Evolutionary conservation across 495 filamentous ascomycete genomes (phyloP), one percentile per base, ranked within the genome.

Genomic region (Copromyces sp.): DNA sequence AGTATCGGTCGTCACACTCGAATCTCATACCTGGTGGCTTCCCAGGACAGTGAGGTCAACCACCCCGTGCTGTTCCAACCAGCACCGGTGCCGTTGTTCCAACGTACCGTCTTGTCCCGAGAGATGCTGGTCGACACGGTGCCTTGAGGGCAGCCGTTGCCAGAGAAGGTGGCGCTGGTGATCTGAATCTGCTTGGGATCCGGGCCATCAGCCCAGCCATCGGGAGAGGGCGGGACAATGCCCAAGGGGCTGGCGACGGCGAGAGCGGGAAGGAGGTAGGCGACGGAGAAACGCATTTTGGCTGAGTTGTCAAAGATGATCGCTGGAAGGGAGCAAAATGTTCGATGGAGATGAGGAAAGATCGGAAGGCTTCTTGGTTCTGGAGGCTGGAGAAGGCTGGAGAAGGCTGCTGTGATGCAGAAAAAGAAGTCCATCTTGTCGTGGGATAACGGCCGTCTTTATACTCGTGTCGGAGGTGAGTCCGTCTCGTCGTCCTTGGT

Each of bases 141-240:
- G 59, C 83, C 82, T 77, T 88, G 85, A 32, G 84, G 85, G 77
- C 87, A 89, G 37, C 87, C 87, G 76, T 84, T 88, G 70, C 87
- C 87, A 69, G 85, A 90, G 69, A 88, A 90, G 17, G 86, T 88
- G 45, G 86, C 87, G 39, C 84, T 86, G 74, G 87, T 38, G 78
- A 86, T 84, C 78, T 79, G 79, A 76, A 88, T 87, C 74, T 83
- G 72, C 70, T 75, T 78, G 68, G 77, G 81, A 73, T 80, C 79
- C 71, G 81, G 85, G 47, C 70, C 74, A 74, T 81, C 81, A 37
- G 73, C 78, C 77, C 73, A 75, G 73, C 77, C 79, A 72, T 82
- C 76, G 71, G 76, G 72, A 38, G 74, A 73, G 29, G 73, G 73
- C 9, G 72, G 65, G 35, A 75, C 70, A 69, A 75, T 71, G 53